Percentiles rank a stretch among this genome's conserved stretches.
Conservation (phyloP, 352 stramenopile species). For the Halophytophthora batemanensis region DNA sequence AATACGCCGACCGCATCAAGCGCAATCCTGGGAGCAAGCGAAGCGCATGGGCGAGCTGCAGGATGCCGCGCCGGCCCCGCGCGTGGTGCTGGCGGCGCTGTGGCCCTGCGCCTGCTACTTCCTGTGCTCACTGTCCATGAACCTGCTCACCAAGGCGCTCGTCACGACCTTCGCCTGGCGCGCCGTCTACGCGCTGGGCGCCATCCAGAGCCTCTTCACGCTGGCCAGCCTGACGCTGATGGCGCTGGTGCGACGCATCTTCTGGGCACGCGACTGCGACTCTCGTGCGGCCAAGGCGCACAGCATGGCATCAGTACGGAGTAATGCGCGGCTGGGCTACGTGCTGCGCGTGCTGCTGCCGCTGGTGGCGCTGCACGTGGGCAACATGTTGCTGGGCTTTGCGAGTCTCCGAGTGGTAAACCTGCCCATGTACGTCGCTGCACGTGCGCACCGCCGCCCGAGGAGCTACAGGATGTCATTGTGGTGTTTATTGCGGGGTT, state of each 20-base stretch:
- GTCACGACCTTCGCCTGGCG: conserved; percentile 60
- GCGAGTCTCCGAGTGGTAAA: conserved; percentile 64
- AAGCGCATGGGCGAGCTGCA: conserved; percentile 5
- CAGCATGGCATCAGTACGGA: too few species aligned
- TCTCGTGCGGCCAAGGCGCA: neutral
- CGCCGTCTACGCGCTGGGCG: conserved; percentile 57
- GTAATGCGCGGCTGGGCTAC: conserved; percentile 11
- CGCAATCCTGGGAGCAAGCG: too few species aligned
- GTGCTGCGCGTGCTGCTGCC: conserved; percentile 41
- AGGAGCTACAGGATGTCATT: neutral
- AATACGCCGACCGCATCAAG: too few species aligned
- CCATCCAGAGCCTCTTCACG: conserved; percentile 64
- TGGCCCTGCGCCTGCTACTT: conserved; percentile 73
- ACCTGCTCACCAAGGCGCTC: conserved; percentile 73
- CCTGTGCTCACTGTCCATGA: conserved; percentile 66
- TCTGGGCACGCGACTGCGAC: neutral
- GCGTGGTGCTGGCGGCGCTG: conserved; percentile 27
- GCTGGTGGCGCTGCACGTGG: conserved; percentile 47
- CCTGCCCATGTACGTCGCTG: conserved; percentile 60
- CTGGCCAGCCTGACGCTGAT: conserved; percentile 35
- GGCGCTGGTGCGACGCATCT: conserved; percentile 1
- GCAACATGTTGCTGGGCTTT: conserved; percentile 69
- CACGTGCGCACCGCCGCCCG: neutral
- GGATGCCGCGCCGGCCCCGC: conserved; percentile 1
- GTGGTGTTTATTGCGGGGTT: neutral